phyloP scores from a whole-genome alignment of 176 grass and related monocot species.

The Tillandsia leiboldiana region DNA sequence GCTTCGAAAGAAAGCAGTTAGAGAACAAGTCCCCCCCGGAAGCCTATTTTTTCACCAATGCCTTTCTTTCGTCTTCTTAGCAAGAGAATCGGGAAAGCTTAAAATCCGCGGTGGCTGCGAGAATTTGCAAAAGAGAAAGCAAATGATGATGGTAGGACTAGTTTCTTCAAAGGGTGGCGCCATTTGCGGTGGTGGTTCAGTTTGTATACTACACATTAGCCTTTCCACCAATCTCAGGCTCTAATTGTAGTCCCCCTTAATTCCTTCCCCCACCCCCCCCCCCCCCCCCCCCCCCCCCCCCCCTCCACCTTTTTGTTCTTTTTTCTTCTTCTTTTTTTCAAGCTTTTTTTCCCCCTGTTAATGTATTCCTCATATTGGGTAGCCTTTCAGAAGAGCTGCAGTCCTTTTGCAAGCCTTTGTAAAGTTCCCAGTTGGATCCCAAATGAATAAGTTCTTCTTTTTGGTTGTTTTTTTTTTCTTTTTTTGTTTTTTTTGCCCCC shows the following conservation, averaged over 20 bases:
- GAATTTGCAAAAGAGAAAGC: background rate
- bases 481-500: background rate
- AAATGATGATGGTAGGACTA: background rate
- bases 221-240: background rate
- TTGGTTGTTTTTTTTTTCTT: background rate
- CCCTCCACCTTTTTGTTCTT: background rate
- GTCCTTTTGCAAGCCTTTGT: slow-evolving; percentile 53
- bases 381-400: slow-evolving; percentile 51
- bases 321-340: background rate
- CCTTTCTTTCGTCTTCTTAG: background rate
- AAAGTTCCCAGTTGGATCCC: slow-evolving; percentile 21
- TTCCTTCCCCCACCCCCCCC: background rate
- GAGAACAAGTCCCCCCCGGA: background rate
- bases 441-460: slow-evolving; percentile 29
- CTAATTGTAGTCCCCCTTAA: background rate
- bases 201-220: background rate
- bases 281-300: background rate
- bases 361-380: slow-evolving; percentile 27
- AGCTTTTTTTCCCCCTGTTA: slow-evolving; percentile 8
- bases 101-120: background rate
- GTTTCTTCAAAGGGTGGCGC: background rate
- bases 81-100: background rate
- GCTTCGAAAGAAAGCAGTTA: background rate
- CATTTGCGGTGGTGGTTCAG: background rate
- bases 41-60: background rate